Conservation (phyloP, 192 early-diverging fungal species). For the Phycomyces nitens region DNA sequence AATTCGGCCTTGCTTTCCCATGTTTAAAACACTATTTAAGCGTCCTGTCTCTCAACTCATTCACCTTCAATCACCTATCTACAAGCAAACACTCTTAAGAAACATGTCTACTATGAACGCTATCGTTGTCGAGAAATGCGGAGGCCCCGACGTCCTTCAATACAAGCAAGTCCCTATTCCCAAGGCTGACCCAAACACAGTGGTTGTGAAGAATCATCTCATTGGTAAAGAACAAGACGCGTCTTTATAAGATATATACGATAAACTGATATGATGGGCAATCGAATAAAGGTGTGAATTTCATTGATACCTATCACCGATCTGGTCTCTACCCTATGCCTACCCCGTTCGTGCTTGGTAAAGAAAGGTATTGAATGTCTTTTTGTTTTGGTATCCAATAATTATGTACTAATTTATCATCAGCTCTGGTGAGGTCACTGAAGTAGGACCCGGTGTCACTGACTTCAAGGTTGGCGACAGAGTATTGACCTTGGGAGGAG, state of each 20-base stretch:
- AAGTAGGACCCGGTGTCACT: slow-evolving; percentile 64
- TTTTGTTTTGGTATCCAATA: no score
- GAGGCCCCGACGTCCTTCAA: slow-evolving; percentile 57
- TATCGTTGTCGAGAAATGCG: slow-evolving; percentile 49
- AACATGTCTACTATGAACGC: slow-evolving; percentile 43
- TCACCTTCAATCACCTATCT: no score
- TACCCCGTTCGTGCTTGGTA: slow-evolving; percentile 67
- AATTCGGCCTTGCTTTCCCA: no score
- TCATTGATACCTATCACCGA: slow-evolving; percentile 89
- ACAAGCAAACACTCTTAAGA: neutral
- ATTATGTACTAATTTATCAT: no score
- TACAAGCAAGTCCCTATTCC: slow-evolving; percentile 50
- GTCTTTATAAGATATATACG: no score
- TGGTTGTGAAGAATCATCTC: slow-evolving; percentile 70
- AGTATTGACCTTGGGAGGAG: slow-evolving; percentile 66
- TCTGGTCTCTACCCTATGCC: slow-evolving; percentile 67
- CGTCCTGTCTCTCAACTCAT: no score
- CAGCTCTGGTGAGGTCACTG: slow-evolving; percentile 68
- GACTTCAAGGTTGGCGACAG: slow-evolving; percentile 74
- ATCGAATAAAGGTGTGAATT: slow-evolving; percentile 74
- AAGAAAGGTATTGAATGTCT: slow-evolving; percentile 55
- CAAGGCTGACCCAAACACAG: slow-evolving; percentile 40
- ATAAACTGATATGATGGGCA: no score
- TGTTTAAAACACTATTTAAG: no score
- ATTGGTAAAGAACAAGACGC: neutral